Evolutionary conservation across 306 rosid species (phyloP), one percentile per base, ranked within the genome.

Genomic region (Sphenostylis stenocarpa): DNA sequence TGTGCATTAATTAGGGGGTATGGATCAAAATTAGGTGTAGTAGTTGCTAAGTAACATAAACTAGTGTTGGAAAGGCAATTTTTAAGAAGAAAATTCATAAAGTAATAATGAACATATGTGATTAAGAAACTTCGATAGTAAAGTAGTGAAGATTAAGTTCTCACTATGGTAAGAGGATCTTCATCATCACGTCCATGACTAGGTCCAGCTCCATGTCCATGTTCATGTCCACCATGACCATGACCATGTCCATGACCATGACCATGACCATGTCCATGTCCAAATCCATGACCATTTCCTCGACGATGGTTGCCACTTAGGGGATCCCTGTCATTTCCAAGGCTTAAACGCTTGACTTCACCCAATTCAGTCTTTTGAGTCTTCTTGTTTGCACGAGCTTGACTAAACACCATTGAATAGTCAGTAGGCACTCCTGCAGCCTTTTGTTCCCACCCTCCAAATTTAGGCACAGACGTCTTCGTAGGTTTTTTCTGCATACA

Each of bases 371-470:
- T 79, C 71, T 87, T 94, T 2, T 86, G 87, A 67, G 83, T 89
- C 80, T 90, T 88, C 57, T 83, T 76, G 5, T 88, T 72, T n/a
- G 78, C 94, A 3, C 98, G 94, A 72, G 97, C 97, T 72, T 51
- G 84, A 41, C 73, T 48, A 65, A 94, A 94, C 48, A 94, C 94
- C 82, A 90, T 48, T 0, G 98, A 87, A 29, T 94, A 94, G 73
- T 87, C 88, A 0, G 91, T 85, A 11, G 88, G 84, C n/a, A 76
- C 88, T 57, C 84, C 89, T 0, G 75, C 52, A 0, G 72, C 17
- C 62, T 84, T 88, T 1, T 88, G 71, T 33, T 91, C 94, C 98
- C 98, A 94, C 51, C 84, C 98, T 79, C 97, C 98, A 78, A 94
- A 94, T 31, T 88, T 87, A 49, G 98, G 98, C 67, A 94, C 96